Conservation (phyloP, 371 early-diverging fungal species). For the Syncephalastrum contaminatum region DNA sequence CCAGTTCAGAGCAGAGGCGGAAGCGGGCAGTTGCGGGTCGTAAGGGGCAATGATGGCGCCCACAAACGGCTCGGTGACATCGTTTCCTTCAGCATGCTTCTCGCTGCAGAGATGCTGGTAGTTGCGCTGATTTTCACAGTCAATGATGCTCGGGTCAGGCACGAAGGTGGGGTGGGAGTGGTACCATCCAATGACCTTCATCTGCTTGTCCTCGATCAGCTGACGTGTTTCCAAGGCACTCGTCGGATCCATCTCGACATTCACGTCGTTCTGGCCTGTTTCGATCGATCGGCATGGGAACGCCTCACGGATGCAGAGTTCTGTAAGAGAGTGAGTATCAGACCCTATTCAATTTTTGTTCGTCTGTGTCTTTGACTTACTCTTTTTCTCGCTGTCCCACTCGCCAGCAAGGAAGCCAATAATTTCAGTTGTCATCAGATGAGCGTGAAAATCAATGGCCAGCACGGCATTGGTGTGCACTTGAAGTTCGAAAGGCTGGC, state of each 20-base stretch:
- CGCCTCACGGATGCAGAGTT: slow-evolving; percentile 58
- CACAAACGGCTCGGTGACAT: slow-evolving; percentile 72
- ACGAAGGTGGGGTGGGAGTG: slow-evolving; percentile 45
- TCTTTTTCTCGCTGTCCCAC: slow-evolving; percentile 59
- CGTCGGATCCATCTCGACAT: slow-evolving; percentile 89
- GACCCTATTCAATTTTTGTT: neutral
- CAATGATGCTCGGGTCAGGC: slow-evolving; percentile 41
- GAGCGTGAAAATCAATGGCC: slow-evolving; percentile 89
- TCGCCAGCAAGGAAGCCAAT: slow-evolving; percentile 85
- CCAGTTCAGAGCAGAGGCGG: slow-evolving; percentile 83
- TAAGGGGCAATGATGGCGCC: slow-evolving; percentile 91
- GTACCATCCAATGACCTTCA: slow-evolving; percentile 84
- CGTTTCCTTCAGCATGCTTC: slow-evolving; percentile 12
- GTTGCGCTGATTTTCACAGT: slow-evolving; percentile 80
- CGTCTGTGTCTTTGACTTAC: slow-evolving; percentile 15
- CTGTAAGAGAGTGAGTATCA: slow-evolving; percentile 17
- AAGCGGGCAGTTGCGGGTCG: slow-evolving; percentile 76
- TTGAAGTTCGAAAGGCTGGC: slow-evolving; percentile 76
- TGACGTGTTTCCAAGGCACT: slow-evolving; percentile 76
- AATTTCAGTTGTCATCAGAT: slow-evolving; percentile 81
- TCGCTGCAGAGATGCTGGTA: slow-evolving; percentile 75
- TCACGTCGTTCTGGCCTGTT: slow-evolving; percentile 71
- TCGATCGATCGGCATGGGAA: slow-evolving; percentile 76
- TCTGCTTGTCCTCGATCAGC: slow-evolving; percentile 64
- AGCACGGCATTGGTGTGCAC: slow-evolving; percentile 77